phyloP scores from a whole-genome alignment of 2,329 filamentous ascomycete species.

The Colletotrichum eleusines region DNA sequence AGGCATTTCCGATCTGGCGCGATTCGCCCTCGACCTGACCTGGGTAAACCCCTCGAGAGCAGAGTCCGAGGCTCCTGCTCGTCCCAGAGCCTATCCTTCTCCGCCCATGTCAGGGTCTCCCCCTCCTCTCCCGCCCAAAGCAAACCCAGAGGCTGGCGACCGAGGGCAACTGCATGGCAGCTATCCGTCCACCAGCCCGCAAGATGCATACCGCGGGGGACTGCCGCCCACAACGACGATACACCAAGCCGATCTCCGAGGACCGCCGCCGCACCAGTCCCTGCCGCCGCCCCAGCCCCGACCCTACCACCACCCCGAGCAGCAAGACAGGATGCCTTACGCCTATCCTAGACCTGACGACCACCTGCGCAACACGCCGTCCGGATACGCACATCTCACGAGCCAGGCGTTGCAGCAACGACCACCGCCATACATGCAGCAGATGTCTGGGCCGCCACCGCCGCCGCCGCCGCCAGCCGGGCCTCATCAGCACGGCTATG shows the following conservation, averaged over 20 bases:
- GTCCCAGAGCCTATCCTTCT: constrained; percentile 74
- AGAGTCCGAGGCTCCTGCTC: constrained; percentile 66
- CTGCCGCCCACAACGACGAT: constrained; percentile 45
- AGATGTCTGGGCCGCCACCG: constrained; percentile 48
- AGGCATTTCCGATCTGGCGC: constrained; percentile 66
- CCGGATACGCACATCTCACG: constrained; percentile 37
- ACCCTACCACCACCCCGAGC: constrained; percentile 54
- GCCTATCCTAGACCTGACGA: constrained; percentile 55
- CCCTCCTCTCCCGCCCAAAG: constrained; percentile 66
- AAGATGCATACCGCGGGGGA: constrained; percentile 64
- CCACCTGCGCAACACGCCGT: constrained; percentile 49
- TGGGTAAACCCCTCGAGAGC: constrained; percentile 61
- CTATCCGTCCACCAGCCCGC: constrained; percentile 57
- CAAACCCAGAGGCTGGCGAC: constrained; percentile 68
- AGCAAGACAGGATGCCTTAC: constrained; percentile 56
- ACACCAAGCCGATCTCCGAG: constrained; percentile 53
- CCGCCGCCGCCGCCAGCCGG: constrained; percentile 44
- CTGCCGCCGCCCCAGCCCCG: constrained; percentile 51
- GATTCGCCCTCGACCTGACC: constrained; percentile 67
- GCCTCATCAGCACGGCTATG: constrained; percentile 47
- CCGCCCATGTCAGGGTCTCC: constrained; percentile 81
- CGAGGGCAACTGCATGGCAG: constrained; percentile 60
- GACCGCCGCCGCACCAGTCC: constrained; percentile 40
- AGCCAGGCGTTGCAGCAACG: constrained; percentile 42
- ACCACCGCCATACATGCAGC: constrained; percentile 39